These are phyloP conservation scores for Hortaea werneckii DNA, from an alignment of 2,329 filamentous ascomycete genomes.

Conservation along the genomic window DNA sequence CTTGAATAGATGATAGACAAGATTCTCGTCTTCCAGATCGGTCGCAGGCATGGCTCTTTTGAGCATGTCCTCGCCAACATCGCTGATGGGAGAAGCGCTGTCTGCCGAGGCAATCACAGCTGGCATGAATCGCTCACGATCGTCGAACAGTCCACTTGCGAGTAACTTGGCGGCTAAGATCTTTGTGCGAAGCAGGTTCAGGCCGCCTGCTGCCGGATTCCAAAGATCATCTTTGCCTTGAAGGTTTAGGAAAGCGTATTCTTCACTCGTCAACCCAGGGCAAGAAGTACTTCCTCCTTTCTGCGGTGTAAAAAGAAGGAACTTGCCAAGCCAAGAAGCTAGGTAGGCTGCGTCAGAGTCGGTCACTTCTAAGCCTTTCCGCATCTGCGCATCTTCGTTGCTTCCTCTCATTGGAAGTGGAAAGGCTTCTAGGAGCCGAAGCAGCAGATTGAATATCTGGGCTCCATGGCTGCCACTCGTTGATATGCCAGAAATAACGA, in stretches of 20 bases:
- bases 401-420: constrained; percentile 66
- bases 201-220: constrained; percentile 50
- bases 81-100: constrained; percentile 67
- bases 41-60: constrained; percentile 62
- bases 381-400: constrained; percentile 63
- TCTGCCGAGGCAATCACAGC: constrained; percentile 76
- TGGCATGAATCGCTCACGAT: constrained; percentile 73
- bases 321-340: constrained; percentile 63
- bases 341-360: constrained; percentile 65
- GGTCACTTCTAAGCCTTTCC: constrained; percentile 55
- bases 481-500: constrained; percentile 56
- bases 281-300: constrained; percentile 31
- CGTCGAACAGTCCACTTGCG: constrained; percentile 74
- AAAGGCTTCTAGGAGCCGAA: constrained; percentile 64
- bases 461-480: constrained; percentile 47
- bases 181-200: constrained; percentile 62
- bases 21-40: constrained; percentile 56
- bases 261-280: constrained; percentile 53
- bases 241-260: constrained; percentile 58
- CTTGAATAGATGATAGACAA: constrained; percentile 58
- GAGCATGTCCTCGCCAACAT: constrained; percentile 79
- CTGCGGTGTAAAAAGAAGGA: constrained; percentile 54
- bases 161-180: constrained; percentile 60
- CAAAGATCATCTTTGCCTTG: constrained; percentile 60
- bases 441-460: constrained; percentile 70